These are phyloP conservation scores for Turritis glabra DNA, from an alignment of 345 rosid genomes.

Conservation along the genomic window DNA sequence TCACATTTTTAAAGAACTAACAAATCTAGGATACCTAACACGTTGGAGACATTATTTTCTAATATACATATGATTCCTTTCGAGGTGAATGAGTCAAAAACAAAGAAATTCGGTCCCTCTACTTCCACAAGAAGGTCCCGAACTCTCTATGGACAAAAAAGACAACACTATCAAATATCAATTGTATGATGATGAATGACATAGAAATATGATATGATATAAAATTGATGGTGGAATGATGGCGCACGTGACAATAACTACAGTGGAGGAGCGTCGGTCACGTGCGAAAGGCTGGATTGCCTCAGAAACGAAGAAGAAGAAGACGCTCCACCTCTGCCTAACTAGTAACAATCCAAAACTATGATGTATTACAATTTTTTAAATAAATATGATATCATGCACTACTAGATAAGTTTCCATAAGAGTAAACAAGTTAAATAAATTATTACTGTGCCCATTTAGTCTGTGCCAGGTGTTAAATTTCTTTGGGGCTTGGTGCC, in stretches of 20 bases:
- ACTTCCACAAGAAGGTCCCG: conserved; percentile 25
- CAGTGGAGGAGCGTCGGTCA: conserved; percentile 77
- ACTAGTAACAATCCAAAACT: conserved; percentile 31
- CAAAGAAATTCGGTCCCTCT: conserved; percentile 34
- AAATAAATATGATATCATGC: not conserved
- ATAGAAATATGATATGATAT: not conserved
- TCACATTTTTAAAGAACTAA: conserved; percentile 4
- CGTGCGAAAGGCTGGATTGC: conserved; percentile 66
- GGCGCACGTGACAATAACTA: conserved; percentile 59
- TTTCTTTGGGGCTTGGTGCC: conserved; percentile 39
- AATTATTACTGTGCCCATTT: conserved; percentile 24
- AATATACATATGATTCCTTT: conserved; percentile 24
- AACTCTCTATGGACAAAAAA: conserved; percentile 2
- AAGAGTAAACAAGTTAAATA: conserved; percentile 15
- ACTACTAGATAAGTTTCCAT: conserved; percentile 20
- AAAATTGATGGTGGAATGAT: conserved; percentile 51
- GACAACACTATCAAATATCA: conserved; percentile 14
- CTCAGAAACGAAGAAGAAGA: conserved; percentile 31
- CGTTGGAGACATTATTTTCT: conserved; percentile 25
- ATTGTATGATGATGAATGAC: not conserved
- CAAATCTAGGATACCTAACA: conserved; percentile 37
- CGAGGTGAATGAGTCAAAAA: conserved; percentile 31
- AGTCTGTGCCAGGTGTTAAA: conserved; percentile 28
- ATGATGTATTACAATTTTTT: not conserved
- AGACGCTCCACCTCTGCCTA: conserved; percentile 48